Evolutionary conservation across 1,139 yeast species (phyloP).

Genomic region (Lipomyces yarrowii): DNA sequence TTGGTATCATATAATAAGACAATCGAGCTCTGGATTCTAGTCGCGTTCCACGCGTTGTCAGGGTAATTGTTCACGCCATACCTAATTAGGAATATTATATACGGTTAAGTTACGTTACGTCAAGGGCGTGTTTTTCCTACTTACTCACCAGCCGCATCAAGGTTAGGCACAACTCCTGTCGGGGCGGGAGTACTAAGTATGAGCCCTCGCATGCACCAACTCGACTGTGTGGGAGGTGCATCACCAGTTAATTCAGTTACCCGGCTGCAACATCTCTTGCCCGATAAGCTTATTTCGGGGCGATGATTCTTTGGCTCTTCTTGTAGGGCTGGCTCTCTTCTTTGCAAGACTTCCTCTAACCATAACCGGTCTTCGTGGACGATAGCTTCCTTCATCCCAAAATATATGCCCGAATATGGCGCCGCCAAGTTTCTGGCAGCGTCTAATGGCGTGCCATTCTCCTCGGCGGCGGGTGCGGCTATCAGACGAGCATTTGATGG

Average conservation of each 20-base stretch:
- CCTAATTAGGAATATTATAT: too few relatives aligned
- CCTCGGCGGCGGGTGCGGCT: constrained; percentile 7
- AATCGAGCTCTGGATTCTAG: too few relatives aligned
- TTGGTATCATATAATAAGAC: too few relatives aligned
- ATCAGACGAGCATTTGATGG: constrained; percentile 1
- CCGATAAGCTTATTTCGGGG: not conserved
- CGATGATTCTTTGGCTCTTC: not conserved
- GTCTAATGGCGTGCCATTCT: constrained; percentile 13
- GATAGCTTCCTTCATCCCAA: not conserved
- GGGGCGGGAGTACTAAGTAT: too few relatives aligned
- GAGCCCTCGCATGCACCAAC: too few relatives aligned
- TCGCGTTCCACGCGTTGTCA: too few relatives aligned
- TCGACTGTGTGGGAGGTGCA: too few relatives aligned
- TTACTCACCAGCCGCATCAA: too few relatives aligned
- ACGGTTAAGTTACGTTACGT: too few relatives aligned
- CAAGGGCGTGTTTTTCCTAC: too few relatives aligned
- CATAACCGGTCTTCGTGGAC: not conserved
- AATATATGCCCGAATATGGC: constrained; percentile 9
- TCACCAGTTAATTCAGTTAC: not conserved
- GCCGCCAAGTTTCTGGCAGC: constrained; percentile 22
- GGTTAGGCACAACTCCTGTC: too few relatives aligned
- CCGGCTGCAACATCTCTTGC: not conserved
- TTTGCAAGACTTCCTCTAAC: not conserved
- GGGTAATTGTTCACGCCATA: too few relatives aligned
- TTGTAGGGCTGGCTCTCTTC: not conserved